These are phyloP conservation scores for Pelagomonas calceolata DNA, from an alignment of 108 stramenopile species.

Conservation along the genomic window DNA sequence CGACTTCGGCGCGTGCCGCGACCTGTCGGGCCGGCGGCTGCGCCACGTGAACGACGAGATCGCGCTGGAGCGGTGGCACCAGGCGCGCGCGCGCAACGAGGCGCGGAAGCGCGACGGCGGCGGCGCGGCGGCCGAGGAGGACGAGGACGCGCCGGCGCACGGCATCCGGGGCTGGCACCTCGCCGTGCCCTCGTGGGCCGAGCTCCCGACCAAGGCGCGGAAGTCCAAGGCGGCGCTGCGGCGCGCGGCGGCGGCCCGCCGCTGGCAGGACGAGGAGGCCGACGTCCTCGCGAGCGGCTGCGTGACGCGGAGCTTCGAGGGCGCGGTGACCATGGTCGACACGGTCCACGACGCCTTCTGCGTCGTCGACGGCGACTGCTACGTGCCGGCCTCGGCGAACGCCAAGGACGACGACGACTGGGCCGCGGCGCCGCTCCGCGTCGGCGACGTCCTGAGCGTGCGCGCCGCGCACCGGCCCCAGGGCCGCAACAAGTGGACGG, in stretches of 20 bases:
- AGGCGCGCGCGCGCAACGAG: constrained; percentile 7
- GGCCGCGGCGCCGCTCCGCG: background rate
- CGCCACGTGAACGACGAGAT: constrained; percentile 17
- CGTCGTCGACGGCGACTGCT: background rate
- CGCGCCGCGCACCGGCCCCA: constrained; percentile 1
- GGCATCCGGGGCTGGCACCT: background rate
- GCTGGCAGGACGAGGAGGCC: background rate
- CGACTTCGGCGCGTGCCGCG: constrained; percentile 16
- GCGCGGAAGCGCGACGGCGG: background rate
- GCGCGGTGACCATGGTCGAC: background rate
- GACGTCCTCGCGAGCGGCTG: constrained; percentile 4
- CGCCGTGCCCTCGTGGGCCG: background rate
- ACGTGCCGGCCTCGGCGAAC: constrained; percentile 2
- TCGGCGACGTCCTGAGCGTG: constrained; percentile 1
- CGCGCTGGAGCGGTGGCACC: constrained; percentile 10
- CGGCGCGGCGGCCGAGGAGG: background rate
- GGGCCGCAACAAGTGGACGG: background rate
- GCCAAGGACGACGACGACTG: background rate
- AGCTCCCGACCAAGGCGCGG: background rate
- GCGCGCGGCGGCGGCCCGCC: background rate
- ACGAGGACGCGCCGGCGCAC: background rate
- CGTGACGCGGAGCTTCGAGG: background rate
- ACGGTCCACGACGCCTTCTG: background rate
- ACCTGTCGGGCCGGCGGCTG: constrained; percentile 12
- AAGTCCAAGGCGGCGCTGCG: background rate